Evolutionary conservation across 1,139 yeast genomes (phyloP).

Genomic region (Spathaspora sp.): DNA sequence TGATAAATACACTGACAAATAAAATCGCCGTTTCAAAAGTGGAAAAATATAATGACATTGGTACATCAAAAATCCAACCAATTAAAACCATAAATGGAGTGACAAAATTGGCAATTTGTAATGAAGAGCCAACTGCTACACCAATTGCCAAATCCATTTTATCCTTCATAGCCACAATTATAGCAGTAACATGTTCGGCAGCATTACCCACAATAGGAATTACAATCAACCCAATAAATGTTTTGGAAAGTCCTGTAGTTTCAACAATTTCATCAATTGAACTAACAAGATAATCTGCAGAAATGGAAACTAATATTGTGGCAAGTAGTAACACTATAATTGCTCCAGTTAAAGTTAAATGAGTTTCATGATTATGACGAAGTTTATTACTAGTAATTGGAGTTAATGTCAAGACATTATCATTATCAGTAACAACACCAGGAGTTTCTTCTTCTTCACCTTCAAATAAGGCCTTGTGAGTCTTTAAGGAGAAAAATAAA

Average conservation of each 20-base stretch:
- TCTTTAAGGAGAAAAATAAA: constrained; percentile 81
- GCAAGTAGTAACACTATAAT: constrained; percentile 53
- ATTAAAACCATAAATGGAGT: constrained; percentile 92
- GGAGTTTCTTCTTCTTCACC: constrained; percentile 32
- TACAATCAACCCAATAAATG: constrained; percentile 89
- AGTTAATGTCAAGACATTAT: neutral
- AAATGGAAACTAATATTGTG: constrained; percentile 81
- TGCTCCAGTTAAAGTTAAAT: constrained; percentile 43
- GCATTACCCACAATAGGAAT: constrained; percentile 98
- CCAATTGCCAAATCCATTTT: constrained; percentile 98
- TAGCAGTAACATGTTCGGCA: constrained; percentile 97
- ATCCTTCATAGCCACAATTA: constrained; percentile 90
- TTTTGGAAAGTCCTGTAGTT: constrained; percentile 83
- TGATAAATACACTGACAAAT: constrained; percentile 83
- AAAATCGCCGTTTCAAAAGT: constrained; percentile 91
- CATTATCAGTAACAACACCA: constrained; percentile 3
- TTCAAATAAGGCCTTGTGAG: constrained; percentile 65
- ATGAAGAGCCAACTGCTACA: constrained; percentile 95
- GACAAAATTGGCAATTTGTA: constrained; percentile 91
- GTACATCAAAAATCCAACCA: constrained; percentile 89
- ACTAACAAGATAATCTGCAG: constrained; percentile 92
- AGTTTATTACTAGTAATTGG: constrained; percentile 3
- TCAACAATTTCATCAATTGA: constrained; percentile 88
- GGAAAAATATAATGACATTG: constrained; percentile 89
- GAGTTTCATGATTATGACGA: constrained; percentile 16